Evolutionary conservation across 345 rosid species (phyloP).

Genomic region (Leavenworthia alabamica): DNA sequence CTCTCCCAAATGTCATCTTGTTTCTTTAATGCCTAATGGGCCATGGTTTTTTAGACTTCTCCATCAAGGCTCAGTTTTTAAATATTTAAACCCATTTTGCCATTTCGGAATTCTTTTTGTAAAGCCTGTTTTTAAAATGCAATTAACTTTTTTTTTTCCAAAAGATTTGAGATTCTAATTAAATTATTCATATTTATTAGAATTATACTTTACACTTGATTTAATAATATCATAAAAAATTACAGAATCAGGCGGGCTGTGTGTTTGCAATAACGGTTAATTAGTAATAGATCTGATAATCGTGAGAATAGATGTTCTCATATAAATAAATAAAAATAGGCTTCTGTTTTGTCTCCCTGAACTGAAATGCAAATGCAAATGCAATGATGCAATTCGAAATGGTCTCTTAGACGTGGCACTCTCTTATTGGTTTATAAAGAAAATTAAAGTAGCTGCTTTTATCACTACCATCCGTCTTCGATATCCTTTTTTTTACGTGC

Average conservation of each 20-base stretch:
- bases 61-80: background rate
- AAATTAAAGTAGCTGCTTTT: slow-evolving; percentile 10
- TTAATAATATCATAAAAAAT: background rate
- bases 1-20: background rate
- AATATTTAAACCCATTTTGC: background rate
- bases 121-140: background rate
- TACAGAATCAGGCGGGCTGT: background rate
- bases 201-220: background rate
- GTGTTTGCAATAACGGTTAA: background rate
- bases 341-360: slow-evolving; percentile 26
- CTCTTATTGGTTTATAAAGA: background rate
- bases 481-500: slow-evolving; percentile 6
- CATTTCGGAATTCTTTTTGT: background rate
- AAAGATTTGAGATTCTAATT: background rate
- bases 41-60: background rate
- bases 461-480: slow-evolving; percentile 6
- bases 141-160: background rate
- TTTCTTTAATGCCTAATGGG: background rate
- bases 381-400: slow-evolving; percentile 17
- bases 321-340: no score
- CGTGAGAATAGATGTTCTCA: no score
- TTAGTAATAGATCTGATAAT: background rate
- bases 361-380: no score
- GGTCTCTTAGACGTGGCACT: slow-evolving; percentile 20
- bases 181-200: background rate